Percentiles rank a stretch among this genome's conserved stretches.
Conservation (phyloP, 2,329 filamentous ascomycete species). For the Ophiocordyceps australis region DNA sequence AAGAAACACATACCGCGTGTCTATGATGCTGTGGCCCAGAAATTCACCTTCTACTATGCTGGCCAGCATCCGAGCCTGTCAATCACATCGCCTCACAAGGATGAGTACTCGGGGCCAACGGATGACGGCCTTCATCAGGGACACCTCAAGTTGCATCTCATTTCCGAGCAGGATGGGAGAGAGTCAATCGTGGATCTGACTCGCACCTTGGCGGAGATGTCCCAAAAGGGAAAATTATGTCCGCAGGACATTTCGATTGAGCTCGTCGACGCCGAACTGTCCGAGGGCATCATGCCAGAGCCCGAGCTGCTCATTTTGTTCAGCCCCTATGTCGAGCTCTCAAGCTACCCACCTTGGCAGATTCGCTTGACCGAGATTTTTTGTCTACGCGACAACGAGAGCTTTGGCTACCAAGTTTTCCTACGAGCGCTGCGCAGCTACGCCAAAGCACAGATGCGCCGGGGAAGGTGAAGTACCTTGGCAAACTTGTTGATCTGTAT, state of each 20-base stretch:
- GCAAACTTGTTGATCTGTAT: neutral
- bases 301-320: constrained; percentile 84
- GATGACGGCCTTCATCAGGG: constrained; percentile 14
- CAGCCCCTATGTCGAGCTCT: constrained; percentile 62
- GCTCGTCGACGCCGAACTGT: constrained; percentile 78
- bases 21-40: constrained; percentile 60
- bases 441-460: constrained; percentile 74
- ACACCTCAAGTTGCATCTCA: constrained; percentile 48
- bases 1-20: constrained; percentile 81
- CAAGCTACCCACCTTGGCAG: constrained; percentile 95
- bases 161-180: constrained; percentile 76
- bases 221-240: constrained; percentile 69
- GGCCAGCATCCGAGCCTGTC: constrained; percentile 53
- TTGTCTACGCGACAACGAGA: constrained; percentile 54
- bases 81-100: constrained; percentile 23
- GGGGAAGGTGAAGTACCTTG: constrained; percentile 52
- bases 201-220: constrained; percentile 87
- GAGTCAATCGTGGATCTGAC: constrained; percentile 93
- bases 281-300: constrained; percentile 62
- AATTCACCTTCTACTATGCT: constrained; percentile 78
- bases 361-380: constrained; percentile 90
- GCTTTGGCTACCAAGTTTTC: constrained; percentile 89
- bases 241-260: constrained; percentile 70
- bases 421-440: constrained; percentile 69
- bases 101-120: constrained; percentile 12